Percentiles rank a stretch among this genome's conserved stretches.
Evolutionary conservation across 495 filamentous ascomycete genomes (phyloP).

Genomic region (Hypoxylon perforatum): DNA sequence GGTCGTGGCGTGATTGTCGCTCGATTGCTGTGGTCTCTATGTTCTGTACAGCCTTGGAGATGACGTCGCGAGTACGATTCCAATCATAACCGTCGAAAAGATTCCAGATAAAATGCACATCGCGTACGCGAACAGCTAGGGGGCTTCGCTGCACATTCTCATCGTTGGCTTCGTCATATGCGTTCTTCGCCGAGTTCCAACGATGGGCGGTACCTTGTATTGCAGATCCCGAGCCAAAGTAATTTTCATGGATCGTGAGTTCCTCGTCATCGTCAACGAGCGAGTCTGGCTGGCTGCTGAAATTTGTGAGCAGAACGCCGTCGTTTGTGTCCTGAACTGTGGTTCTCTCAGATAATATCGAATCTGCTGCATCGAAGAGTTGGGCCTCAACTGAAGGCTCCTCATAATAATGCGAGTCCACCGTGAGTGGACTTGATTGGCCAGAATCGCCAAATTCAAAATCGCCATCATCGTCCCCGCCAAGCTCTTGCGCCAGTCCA

Average conservation of each 20-base stretch:
- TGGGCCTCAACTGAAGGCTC: conserved; percentile 48
- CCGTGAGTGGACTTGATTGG: conserved; percentile 48
- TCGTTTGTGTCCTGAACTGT: conserved; percentile 64
- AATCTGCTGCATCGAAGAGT: conserved; percentile 56
- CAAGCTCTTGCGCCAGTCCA: conserved; percentile 52
- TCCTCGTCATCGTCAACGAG: conserved; percentile 47
- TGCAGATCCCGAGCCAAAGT: conserved; percentile 73
- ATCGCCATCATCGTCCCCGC: conserved; percentile 43
- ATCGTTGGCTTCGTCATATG: conserved; percentile 73
- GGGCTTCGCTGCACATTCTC: conserved; percentile 73
- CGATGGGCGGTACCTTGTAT: conserved; percentile 76
- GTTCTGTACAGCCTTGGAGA: conserved; percentile 85
- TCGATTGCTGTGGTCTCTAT: conserved; percentile 85
- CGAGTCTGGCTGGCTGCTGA: conserved; percentile 42
- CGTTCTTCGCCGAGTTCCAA: conserved; percentile 80
- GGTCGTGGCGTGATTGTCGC: conserved; percentile 63
- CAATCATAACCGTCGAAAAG: conserved; percentile 98
- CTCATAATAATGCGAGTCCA: conserved; percentile 56
- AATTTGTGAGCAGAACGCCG: conserved; percentile 64
- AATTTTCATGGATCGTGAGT: conserved; percentile 81
- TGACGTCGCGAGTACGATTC: conserved; percentile 85
- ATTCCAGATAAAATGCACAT: conserved; percentile 97
- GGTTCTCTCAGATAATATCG: conserved; percentile 47
- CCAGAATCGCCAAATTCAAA: conserved; percentile 49
- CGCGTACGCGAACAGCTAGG: conserved; percentile 79